Evolutionary conservation across 345 rosid species (phyloP).

Genomic region (Moringa oleifera): DNA sequence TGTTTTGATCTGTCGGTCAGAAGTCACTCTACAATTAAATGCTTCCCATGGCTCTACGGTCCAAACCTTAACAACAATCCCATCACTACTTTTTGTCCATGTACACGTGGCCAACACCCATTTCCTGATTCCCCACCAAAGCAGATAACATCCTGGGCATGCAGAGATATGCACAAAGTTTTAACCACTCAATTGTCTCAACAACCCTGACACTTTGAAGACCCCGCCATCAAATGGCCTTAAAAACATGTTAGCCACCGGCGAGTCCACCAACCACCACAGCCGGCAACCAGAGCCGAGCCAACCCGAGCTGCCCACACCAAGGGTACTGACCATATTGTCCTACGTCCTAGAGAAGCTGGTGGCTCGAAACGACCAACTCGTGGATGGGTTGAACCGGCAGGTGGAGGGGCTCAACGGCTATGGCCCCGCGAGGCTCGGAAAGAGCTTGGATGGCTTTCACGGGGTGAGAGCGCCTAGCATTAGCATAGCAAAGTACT

Average conservation of each 20-base stretch:
- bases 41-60: too few species aligned
- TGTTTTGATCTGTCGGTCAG: too few species aligned
- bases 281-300: slow-evolving; percentile 27
- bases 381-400: slow-evolving; percentile 20
- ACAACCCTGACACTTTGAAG: too few species aligned
- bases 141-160: too few species aligned
- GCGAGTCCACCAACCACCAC: neutral
- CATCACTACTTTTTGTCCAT: too few species aligned
- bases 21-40: too few species aligned
- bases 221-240: neutral
- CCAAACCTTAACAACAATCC: too few species aligned
- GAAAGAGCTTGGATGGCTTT: slow-evolving; percentile 67
- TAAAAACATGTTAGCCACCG: neutral
- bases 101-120: too few species aligned
- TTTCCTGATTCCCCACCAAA: too few species aligned
- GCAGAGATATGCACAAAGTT: too few species aligned
- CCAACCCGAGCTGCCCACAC: slow-evolving; percentile 34
- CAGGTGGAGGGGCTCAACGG: slow-evolving; percentile 7
- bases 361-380: slow-evolving; percentile 65
- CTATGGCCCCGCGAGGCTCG: slow-evolving; percentile 19
- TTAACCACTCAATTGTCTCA: too few species aligned
- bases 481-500: slow-evolving; percentile 70
- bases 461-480: slow-evolving; percentile 71
- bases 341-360: slow-evolving; percentile 64
- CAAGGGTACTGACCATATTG: slow-evolving; percentile 65